phyloP scores from a whole-genome alignment of 192 early-diverging fungal species.

The Bifiguratus adelaidae region DNA sequence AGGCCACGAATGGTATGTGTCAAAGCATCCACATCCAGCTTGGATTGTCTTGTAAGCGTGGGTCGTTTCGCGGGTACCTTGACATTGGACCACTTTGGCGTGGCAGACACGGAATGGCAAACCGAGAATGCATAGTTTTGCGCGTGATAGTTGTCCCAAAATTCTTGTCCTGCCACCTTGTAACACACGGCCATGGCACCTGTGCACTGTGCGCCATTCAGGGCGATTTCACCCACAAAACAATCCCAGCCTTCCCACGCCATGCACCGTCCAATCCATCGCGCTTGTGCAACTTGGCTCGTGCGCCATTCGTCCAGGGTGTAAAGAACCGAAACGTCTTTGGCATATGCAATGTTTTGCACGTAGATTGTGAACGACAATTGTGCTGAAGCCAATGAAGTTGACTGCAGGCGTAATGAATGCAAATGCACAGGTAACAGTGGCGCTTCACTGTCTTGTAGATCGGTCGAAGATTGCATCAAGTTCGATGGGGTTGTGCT shows the following conservation, averaged over 20 bases:
- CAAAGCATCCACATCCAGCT: too few relatives aligned
- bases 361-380: too few relatives aligned
- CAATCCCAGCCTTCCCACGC: conserved; percentile 27
- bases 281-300: conserved; percentile 46
- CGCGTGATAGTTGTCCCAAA: conserved; percentile 90
- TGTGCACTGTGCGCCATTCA: conserved; percentile 24
- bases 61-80: too few relatives aligned
- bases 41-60: too few relatives aligned
- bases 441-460: too few relatives aligned
- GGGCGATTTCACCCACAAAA: conserved; percentile 45
- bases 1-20: too few relatives aligned
- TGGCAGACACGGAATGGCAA: background rate
- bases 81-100: background rate
- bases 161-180: conserved; percentile 49
- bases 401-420: too few relatives aligned
- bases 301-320: conserved; percentile 74
- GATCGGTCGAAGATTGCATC: too few relatives aligned
- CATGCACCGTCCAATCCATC: conserved; percentile 37
- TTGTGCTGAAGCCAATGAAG: too few relatives aligned
- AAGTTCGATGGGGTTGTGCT: too few relatives aligned
- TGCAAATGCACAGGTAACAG: too few relatives aligned
- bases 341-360: conserved; percentile 83
- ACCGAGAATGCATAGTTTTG: conserved; percentile 61
- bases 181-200: conserved; percentile 60
- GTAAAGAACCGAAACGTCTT: conserved; percentile 62